phyloP scores from a whole-genome alignment of 768 basidiomycete genomes.

The Paxillus involutus region DNA sequence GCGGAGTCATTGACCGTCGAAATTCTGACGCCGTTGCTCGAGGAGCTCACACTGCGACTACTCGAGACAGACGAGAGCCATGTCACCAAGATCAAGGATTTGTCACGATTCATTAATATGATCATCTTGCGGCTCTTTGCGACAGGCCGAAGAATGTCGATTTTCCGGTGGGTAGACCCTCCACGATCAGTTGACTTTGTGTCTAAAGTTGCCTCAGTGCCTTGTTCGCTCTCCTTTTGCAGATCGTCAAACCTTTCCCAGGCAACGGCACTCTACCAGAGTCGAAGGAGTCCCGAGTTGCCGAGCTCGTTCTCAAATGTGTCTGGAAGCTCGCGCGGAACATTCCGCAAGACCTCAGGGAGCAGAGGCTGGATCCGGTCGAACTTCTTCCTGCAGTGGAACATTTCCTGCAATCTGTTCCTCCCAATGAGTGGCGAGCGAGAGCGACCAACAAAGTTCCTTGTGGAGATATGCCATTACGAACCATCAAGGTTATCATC shows the following conservation, averaged over 20 bases:
- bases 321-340: constrained; percentile 97
- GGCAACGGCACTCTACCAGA: constrained; percentile 67
- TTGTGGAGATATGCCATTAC: constrained; percentile 95
- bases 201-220: constrained; percentile 28
- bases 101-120: constrained; percentile 98
- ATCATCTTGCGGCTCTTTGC: constrained; percentile 93
- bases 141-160: constrained; percentile 84
- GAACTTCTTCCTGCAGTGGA: constrained; percentile 92
- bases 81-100: constrained; percentile 83
- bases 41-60: constrained; percentile 87
- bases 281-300: constrained; percentile 83
- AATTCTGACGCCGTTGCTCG: constrained; percentile 82
- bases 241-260: constrained; percentile 84
- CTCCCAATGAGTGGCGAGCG: constrained; percentile 95
- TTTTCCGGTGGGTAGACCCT: constrained; percentile 69
- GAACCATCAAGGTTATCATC: constrained; percentile 97
- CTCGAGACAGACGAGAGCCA: constrained; percentile 91
- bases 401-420: constrained; percentile 88
- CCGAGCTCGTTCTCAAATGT: constrained; percentile 93
- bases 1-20: constrained; percentile 86
- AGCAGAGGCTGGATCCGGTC: constrained; percentile 77
- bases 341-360: constrained; percentile 87
- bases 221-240: constrained; percentile 78
- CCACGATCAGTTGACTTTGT: neutral
- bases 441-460: constrained; percentile 89